A percentile compares a stretch with the other conserved stretches of the same genome.
These are phyloP conservation scores for Thyridium curvatum DNA, from an alignment of 2,329 filamentous ascomycete genomes.

Conservation along the genomic window DNA sequence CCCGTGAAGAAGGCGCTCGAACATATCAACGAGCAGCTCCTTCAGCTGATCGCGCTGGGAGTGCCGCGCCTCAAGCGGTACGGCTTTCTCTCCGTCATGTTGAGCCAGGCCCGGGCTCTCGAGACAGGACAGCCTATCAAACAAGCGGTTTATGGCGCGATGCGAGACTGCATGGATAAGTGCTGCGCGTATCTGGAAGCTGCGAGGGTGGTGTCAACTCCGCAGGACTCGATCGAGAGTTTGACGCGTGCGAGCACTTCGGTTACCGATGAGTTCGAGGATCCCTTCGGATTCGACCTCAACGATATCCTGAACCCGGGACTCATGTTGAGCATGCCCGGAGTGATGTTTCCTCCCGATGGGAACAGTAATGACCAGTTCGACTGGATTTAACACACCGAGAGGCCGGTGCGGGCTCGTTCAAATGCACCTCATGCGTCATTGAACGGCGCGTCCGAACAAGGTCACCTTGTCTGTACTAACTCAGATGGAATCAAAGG, in stretches of 20 bases:
- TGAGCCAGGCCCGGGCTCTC: constrained; percentile 2
- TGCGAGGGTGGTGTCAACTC: neutral
- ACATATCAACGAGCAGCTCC: constrained; percentile 4
- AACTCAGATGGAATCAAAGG: no score
- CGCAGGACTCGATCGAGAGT: neutral
- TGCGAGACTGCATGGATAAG: constrained; percentile 1
- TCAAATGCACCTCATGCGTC: no score
- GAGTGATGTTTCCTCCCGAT: no score
- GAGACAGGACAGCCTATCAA: constrained; percentile 1
- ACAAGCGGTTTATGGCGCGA: neutral
- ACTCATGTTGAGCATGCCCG: constrained; percentile 10
- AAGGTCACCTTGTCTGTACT: no score
- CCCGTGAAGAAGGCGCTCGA: constrained; percentile 1
- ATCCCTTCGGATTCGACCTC: constrained; percentile 28
- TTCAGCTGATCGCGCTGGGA: constrained; percentile 3
- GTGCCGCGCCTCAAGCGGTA: constrained; percentile 3
- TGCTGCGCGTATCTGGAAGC: neutral
- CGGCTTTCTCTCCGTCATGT: neutral
- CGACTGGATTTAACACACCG: no score
- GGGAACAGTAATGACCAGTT: no score
- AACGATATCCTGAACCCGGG: constrained; percentile 16
- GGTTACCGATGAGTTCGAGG: constrained; percentile 15
- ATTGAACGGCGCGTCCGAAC: no score
- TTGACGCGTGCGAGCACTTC: neutral
- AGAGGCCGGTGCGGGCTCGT: no score